A percentile compares a stretch with the other conserved stretches of the same genome.
phyloP scores from a whole-genome alignment of 345 rosid species.

The Eucalyptus erythrocorys region DNA sequence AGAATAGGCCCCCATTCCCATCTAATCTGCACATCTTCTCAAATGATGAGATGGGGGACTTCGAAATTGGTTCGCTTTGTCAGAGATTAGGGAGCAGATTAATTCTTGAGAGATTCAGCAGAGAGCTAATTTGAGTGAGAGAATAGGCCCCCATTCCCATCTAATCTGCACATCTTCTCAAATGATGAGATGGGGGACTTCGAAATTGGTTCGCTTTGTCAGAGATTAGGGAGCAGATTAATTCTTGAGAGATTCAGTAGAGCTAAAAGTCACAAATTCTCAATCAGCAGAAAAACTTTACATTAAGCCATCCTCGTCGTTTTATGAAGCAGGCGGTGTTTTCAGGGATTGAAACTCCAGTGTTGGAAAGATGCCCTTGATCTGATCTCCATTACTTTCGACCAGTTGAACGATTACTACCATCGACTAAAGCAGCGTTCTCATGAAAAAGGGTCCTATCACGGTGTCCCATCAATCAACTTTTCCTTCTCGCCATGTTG shows the following conservation, averaged over 20 bases:
- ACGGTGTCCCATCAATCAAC: not conserved
- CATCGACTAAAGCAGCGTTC: not conserved
- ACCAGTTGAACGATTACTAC: not conserved
- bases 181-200: not conserved
- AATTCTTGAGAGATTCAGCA: not conserved
- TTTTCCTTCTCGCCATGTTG: not conserved
- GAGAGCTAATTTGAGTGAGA: not conserved
- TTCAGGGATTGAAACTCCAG: not conserved
- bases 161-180: not conserved
- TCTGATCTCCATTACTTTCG: not conserved
- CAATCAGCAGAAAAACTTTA: not conserved
- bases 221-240: not conserved
- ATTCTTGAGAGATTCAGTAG: not conserved
- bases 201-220: not conserved
- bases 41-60: not conserved
- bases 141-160: not conserved
- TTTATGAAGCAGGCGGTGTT: not conserved
- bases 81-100: not conserved
- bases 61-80: not conserved
- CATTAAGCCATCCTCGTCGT: not conserved
- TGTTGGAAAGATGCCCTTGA: not conserved
- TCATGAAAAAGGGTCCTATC: not conserved
- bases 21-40: not conserved
- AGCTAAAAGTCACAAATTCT: not conserved
- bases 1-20: not conserved